Evolutionary conservation across 805 yeast species (phyloP), one percentile per base, ranked within the genome.

Genomic region (Saccharomycopsis sp.): DNA sequence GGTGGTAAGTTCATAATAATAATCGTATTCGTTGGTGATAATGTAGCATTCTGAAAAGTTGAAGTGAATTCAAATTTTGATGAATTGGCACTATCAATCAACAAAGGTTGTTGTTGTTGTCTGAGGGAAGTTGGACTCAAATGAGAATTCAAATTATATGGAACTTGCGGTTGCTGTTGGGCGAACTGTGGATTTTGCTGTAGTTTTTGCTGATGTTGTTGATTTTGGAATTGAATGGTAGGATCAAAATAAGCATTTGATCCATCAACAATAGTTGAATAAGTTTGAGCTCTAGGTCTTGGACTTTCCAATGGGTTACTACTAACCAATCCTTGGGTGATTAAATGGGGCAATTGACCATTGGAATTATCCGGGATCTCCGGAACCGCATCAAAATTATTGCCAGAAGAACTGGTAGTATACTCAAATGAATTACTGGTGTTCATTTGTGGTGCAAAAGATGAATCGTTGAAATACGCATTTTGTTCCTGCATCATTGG

Each of bases 1-100:
- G 77, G 62, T 9, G 97, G 97, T 41, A 90, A 71, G 57, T 89
- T 87, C 37, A 88, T 85, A 44, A 93, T 68, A 52, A 89, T 71
- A 37, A 90, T 68, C 9, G 86, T 79, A 53, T 82, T 77, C 1
- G 95, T 79, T 14, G 95, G 94, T 14, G 84, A 79, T 53, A 86
- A 59, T 37, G 77, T 67, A 3, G 85, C 71, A 56, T 82, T 86
- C 44, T 80, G 82, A 54, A 78, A 77, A 34, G 84, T 77, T 2
- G 89, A 78, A n/a, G 82, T 80, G 65, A 82, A 70, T 34, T 75
- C 70, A 33, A 81, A 64, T 29, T 72, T 66, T 23, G 73, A 63
- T 45, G 81, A 77, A 51, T 81, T 81, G 34, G 77, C 64, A 48
- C 80, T 79, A 56, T 84, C 89, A 32, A 64, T 63, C 40, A 73